Conservation (phyloP, 805 yeast genomes). For the Yamadazyma paraphyllophila region DNA sequence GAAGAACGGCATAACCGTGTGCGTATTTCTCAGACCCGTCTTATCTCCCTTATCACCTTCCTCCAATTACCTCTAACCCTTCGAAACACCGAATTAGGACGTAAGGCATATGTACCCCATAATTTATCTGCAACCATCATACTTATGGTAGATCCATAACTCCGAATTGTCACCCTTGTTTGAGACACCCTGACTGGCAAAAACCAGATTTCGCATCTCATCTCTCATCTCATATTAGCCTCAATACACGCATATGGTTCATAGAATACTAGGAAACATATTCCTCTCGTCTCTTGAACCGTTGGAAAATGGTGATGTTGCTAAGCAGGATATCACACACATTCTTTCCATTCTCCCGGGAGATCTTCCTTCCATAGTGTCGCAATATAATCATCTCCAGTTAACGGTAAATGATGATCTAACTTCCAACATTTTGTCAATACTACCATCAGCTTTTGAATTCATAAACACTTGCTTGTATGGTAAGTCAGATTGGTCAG, state of each 20-base stretch:
- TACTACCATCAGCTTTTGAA: constrained; percentile 56
- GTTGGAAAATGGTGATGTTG: constrained; percentile 44
- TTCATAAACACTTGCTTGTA: constrained; percentile 45
- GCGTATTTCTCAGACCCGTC: not conserved
- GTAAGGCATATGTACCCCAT: not conserved
- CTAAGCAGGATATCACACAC: constrained; percentile 55
- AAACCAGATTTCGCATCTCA: constrained; percentile 6
- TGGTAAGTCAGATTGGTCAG: constrained; percentile 36
- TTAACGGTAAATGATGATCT: constrained; percentile 74
- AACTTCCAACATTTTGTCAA: constrained; percentile 60
- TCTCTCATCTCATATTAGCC: not conserved
- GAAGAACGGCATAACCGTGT: not conserved
- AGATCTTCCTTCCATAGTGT: constrained; percentile 47
- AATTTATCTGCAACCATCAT: too few relatives aligned
- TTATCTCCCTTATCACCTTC: not conserved
- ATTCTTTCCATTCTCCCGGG: constrained; percentile 71
- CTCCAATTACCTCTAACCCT: not conserved
- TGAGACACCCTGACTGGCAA: not conserved
- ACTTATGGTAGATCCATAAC: not conserved
- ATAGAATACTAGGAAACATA: constrained; percentile 75
- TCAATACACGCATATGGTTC: constrained; percentile 20
- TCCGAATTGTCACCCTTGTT: not conserved
- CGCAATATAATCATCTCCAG: constrained; percentile 51
- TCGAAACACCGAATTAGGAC: not conserved
- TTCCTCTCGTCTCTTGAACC: constrained; percentile 62